These are phyloP conservation scores for Cicer arietinum DNA, from an alignment of 306 rosid species.

Conservation along the genomic window DNA sequence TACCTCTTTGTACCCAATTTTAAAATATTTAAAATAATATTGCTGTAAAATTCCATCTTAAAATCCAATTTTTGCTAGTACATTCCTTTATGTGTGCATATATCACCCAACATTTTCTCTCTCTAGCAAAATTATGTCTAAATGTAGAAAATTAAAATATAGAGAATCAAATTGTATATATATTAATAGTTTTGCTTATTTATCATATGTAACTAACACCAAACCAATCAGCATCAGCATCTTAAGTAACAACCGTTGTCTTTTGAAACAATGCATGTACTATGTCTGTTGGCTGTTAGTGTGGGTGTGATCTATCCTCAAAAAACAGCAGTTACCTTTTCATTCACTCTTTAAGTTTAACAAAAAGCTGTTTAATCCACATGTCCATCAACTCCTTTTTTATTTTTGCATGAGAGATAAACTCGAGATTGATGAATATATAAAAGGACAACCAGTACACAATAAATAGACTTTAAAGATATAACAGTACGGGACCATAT, in stretches of 20 bases:
- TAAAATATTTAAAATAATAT: no score
- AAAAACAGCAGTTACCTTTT: slow-evolving; percentile 18
- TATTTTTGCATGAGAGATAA: slow-evolving; percentile 24
- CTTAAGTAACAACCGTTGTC: not conserved
- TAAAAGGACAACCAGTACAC: slow-evolving; percentile 44
- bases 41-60: no score
- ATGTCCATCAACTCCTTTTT: slow-evolving; percentile 12
- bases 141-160: no score
- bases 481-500: slow-evolving; percentile 49
- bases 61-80: no score
- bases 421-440: slow-evolving; percentile 45
- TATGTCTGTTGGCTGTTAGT: slow-evolving; percentile 11
- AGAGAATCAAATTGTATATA: no score
- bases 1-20: no score
- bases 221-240: not conserved
- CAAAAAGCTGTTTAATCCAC: slow-evolving; percentile 40
- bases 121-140: no score
- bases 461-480: slow-evolving; percentile 44
- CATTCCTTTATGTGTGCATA: no score
- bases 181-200: not conserved
- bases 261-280: slow-evolving; percentile 14
- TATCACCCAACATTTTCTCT: no score
- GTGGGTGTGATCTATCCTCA: not conserved
- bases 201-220: not conserved
- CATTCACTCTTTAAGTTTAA: slow-evolving; percentile 24